Conservation (phyloP, 2,329 filamentous ascomycete species). For the Didymella arachidicola region DNA sequence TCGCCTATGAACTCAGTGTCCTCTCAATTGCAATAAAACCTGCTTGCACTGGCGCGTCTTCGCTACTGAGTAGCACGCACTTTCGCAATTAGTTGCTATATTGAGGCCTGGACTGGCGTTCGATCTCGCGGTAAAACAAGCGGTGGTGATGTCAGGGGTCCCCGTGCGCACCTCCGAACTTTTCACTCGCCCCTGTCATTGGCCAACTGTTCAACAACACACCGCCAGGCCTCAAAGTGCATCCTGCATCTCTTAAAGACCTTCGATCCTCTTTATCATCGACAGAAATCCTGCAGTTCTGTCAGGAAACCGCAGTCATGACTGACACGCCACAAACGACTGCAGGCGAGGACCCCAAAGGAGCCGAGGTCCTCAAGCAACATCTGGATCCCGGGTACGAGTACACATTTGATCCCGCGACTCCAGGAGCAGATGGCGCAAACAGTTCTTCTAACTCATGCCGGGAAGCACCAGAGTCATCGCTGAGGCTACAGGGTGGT, state of each 20-base stretch:
- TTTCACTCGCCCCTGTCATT: slow-evolving; percentile 36
- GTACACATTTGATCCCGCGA: slow-evolving; percentile 54
- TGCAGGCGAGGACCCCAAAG: slow-evolving; percentile 38
- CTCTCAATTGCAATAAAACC: slow-evolving; percentile 1
- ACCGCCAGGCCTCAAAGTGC: slow-evolving; percentile 27
- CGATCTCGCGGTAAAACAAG: slow-evolving; percentile 20
- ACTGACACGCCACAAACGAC: slow-evolving; percentile 39
- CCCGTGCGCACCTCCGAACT: slow-evolving; percentile 30
- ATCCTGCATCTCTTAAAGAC: slow-evolving; percentile 5
- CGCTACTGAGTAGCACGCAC: not conserved
- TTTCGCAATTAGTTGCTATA: slow-evolving; percentile 1
- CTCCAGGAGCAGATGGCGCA: slow-evolving; percentile 32
- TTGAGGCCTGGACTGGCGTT: slow-evolving; percentile 13
- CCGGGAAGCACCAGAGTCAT: slow-evolving; percentile 62
- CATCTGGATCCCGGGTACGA: slow-evolving; percentile 52
- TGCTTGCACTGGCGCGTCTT: not conserved
- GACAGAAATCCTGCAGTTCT: not conserved
- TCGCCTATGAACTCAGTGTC: not conserved
- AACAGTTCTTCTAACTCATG: slow-evolving; percentile 36
- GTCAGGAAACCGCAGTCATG: slow-evolving; percentile 28
- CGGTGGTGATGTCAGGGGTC: slow-evolving; percentile 40
- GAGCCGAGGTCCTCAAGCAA: slow-evolving; percentile 51
- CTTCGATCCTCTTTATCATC: slow-evolving; percentile 4
- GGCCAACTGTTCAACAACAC: slow-evolving; percentile 30
- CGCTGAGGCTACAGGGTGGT: slow-evolving; percentile 74